These are phyloP conservation scores for Sordariomycetes sp. DNA, from an alignment of 2,329 filamentous ascomycete species.

Conservation along the genomic window DNA sequence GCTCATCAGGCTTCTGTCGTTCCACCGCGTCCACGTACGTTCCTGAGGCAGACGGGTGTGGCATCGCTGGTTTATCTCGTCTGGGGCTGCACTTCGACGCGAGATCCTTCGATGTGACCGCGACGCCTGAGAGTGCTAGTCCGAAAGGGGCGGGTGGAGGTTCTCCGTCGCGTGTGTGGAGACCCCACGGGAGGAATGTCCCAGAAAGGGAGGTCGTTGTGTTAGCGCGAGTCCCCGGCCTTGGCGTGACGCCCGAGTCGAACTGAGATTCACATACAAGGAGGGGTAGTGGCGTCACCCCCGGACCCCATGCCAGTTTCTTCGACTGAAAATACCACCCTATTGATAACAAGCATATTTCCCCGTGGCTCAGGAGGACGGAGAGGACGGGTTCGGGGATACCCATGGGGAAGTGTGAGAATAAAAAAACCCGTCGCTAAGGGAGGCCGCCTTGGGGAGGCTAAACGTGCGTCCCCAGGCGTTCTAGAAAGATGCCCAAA, in stretches of 20 bases:
- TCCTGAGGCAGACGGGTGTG: too few relatives aligned
- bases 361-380: not conserved
- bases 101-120: too few relatives aligned
- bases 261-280: not conserved
- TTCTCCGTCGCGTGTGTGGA: not conserved
- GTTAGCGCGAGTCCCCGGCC: not conserved
- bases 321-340: not conserved
- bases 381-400: not conserved
- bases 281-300: not conserved
- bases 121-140: not conserved
- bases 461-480: not conserved
- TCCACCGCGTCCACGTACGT: too few relatives aligned
- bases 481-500: constrained; percentile 1
- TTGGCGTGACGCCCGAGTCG: not conserved
- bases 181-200: not conserved
- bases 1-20: too few relatives aligned
- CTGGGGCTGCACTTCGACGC: too few relatives aligned
- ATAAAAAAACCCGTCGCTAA: not conserved
- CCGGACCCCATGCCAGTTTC: too few relatives aligned
- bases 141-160: not conserved
- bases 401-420: not conserved
- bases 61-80: too few relatives aligned
- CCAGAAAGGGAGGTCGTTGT: not conserved
- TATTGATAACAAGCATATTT: not conserved
- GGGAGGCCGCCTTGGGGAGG: not conserved